A percentile compares a stretch with the other conserved stretches of the same genome.
These are phyloP conservation scores for Ceratocystis diversiconidia DNA, from an alignment of 2,329 filamentous ascomycete species.

Conservation along the genomic window DNA sequence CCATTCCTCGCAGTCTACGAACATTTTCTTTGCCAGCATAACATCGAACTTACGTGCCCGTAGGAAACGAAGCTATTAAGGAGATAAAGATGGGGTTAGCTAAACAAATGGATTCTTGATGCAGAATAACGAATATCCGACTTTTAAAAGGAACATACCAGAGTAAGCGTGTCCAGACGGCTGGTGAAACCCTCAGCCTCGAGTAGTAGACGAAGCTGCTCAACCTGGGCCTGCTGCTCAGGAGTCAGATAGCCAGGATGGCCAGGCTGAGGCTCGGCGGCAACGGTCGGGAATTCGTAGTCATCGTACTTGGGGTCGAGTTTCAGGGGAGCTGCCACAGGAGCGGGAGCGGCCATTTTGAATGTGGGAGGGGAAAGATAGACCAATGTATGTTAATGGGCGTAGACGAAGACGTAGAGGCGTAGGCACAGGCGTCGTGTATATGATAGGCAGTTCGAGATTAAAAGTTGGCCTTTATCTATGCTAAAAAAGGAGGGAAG, in stretches of 20 bases:
- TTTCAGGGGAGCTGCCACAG: constrained; percentile 28
- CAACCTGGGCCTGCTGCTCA: constrained; percentile 77
- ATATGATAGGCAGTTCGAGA: constrained; percentile 1
- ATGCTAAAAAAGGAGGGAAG: not conserved
- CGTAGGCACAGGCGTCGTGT: not conserved
- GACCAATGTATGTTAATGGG: not conserved
- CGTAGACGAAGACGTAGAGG: not conserved
- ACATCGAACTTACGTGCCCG: constrained; percentile 93
- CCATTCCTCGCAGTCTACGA: constrained; percentile 82
- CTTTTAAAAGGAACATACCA: constrained; percentile 45
- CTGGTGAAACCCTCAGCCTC: constrained; percentile 72
- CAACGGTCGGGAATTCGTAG: constrained; percentile 80
- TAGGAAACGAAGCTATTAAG: constrained; percentile 62
- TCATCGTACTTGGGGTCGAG: constrained; percentile 86
- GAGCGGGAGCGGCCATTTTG: constrained; percentile 15
- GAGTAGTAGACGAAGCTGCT: constrained; percentile 70
- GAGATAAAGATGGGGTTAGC: not conserved
- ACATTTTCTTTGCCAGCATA: constrained; percentile 75
- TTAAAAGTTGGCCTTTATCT: not conserved
- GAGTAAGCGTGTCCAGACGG: constrained; percentile 77
- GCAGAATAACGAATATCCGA: not conserved
- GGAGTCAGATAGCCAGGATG: constrained; percentile 79
- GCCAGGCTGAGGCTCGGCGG: constrained; percentile 54
- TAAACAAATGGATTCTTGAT: constrained; percentile 2
- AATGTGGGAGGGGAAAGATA: not conserved